A percentile compares a stretch with the other conserved stretches of the same genome.
Conservation (phyloP, 495 filamentous ascomycete genomes). For the Neurospora cerealis region DNA sequence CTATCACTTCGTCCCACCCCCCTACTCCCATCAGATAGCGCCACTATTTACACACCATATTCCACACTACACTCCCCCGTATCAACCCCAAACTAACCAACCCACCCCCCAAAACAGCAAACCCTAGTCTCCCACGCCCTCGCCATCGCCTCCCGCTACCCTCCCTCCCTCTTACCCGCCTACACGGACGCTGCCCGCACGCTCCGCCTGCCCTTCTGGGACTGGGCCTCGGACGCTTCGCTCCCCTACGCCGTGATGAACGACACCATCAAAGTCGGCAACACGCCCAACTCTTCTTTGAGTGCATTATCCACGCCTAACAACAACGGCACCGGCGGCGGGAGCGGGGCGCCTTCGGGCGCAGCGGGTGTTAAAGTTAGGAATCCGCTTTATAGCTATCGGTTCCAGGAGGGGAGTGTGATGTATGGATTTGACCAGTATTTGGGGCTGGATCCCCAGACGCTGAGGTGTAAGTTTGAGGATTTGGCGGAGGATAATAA, state of each 20-base stretch:
- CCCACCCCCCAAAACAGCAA: conserved; percentile 19
- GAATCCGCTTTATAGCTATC: conserved; percentile 31
- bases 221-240: conserved; percentile 25
- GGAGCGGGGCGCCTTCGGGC: not conserved
- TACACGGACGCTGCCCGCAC: conserved; percentile 26
- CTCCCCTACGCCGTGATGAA: conserved; percentile 20
- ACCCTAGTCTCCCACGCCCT: conserved; percentile 25
- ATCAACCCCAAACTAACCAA: conserved; percentile 2
- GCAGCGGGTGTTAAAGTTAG: conserved; percentile 17
- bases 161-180: conserved; percentile 7
- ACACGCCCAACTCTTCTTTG: not conserved
- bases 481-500: too few species aligned
- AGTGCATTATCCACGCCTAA: not conserved
- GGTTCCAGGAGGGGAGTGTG: conserved; percentile 13
- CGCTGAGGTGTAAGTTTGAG: too few species aligned
- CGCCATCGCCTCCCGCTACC: conserved; percentile 23
- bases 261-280: conserved; percentile 22
- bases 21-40: not conserved
- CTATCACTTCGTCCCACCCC: not conserved
- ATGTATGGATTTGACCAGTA: not conserved
- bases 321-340: not conserved
- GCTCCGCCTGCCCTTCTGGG: conserved; percentile 33
- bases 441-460: too few species aligned
- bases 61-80: not conserved
- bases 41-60: not conserved